phyloP scores from a whole-genome alignment of 192 early-diverging fungal genomes.

The Rhizophagus clarus region DNA sequence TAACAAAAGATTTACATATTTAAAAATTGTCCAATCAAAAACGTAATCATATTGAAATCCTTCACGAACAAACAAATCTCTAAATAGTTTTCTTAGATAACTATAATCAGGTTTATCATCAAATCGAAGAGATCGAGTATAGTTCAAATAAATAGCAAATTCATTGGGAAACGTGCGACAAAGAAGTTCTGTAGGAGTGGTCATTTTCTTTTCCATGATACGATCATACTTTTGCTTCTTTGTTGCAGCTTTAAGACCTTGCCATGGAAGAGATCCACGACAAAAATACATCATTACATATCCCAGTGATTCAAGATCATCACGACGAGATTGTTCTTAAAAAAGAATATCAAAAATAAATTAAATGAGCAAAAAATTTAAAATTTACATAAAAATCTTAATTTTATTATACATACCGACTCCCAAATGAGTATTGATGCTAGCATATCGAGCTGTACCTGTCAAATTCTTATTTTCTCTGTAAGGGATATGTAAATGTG shows the following conservation, averaged over 20 bases:
- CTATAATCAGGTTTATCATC: constrained; percentile 92
- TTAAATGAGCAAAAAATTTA: background rate
- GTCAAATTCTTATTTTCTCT: constrained; percentile 92
- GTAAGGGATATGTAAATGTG: constrained; percentile 86
- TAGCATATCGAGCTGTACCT: constrained; percentile 90
- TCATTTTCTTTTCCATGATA: constrained; percentile 94
- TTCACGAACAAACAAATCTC: constrained; percentile 80
- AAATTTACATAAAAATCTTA: background rate
- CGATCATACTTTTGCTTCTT: constrained; percentile 95
- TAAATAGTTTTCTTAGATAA: constrained; percentile 85
- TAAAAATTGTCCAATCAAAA: constrained; percentile 87
- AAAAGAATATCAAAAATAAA: background rate
- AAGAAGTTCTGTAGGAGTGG: constrained; percentile 77
- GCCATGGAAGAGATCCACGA: constrained; percentile 89
- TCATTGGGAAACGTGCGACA: constrained; percentile 85
- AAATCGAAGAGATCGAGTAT: constrained; percentile 80
- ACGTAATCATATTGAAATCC: constrained; percentile 87
- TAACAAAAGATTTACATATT: constrained; percentile 41
- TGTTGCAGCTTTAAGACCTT: constrained; percentile 85
- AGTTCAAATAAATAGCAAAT: constrained; percentile 88
- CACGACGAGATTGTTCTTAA: constrained; percentile 84
- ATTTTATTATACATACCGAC: constrained; percentile 52
- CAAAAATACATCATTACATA: constrained; percentile 93
- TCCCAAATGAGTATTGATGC: constrained; percentile 86
- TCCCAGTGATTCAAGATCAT: constrained; percentile 87